Percentiles rank a stretch among this genome's conserved stretches.
phyloP scores from a whole-genome alignment of 2,329 filamentous ascomycete genomes.

The Aspergillus sergii region DNA sequence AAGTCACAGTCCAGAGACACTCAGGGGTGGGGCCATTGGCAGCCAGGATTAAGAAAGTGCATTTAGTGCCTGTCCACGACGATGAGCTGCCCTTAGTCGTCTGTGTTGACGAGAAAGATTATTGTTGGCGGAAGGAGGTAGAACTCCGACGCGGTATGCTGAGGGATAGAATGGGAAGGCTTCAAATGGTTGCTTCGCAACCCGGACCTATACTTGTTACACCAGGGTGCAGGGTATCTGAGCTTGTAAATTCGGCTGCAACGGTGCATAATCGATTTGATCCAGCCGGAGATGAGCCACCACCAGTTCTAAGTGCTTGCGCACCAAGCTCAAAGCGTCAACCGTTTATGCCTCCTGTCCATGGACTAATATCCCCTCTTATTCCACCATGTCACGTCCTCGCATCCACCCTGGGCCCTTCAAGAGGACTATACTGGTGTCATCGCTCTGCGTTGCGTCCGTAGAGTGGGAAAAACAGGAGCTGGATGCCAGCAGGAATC shows the following conservation, averaged over 20 bases:
- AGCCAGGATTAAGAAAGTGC: neutral
- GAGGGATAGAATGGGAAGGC: neutral
- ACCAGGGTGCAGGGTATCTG: neutral
- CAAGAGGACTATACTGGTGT: neutral
- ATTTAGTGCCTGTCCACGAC: neutral
- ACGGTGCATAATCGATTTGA: neutral
- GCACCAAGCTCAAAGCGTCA: neutral
- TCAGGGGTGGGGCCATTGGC: neutral
- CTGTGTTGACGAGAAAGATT: neutral
- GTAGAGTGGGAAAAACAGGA: neutral
- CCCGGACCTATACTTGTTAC: neutral
- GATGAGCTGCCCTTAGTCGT: neutral
- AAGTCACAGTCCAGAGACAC: neutral
- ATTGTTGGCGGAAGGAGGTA: neutral
- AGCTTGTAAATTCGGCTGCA: neutral
- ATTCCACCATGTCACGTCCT: neutral
- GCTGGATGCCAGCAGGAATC: neutral
- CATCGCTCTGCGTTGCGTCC: neutral
- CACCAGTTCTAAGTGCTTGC: neutral
- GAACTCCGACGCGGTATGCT: neutral
- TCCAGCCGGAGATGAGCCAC: neutral
- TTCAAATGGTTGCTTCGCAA: neutral
- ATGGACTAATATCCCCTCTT: neutral
- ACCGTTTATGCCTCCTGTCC: neutral
- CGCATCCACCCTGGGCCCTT: neutral